These are phyloP conservation scores for Talaromyces piceae DNA, from an alignment of 2,329 filamentous ascomycete genomes.

Conservation along the genomic window DNA sequence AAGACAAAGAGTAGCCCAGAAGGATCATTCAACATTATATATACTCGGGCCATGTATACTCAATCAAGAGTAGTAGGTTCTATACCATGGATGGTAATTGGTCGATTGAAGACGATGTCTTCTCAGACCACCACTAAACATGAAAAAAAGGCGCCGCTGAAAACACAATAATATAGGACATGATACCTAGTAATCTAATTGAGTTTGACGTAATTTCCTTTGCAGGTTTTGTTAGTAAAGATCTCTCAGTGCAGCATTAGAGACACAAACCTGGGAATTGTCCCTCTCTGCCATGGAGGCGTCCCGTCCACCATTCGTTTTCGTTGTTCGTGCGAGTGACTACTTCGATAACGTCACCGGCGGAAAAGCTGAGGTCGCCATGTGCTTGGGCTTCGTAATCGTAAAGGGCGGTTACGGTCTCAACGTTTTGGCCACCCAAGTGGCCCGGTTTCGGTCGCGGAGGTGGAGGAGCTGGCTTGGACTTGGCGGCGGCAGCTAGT, in stretches of 20 bases:
- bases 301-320: slow-evolving; percentile 97
- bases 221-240: not conserved
- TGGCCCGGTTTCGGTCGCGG: slow-evolving; percentile 76
- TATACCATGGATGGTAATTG: not conserved
- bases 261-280: slow-evolving; percentile 77
- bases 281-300: slow-evolving; percentile 68
- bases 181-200: slow-evolving; percentile 17
- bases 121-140: not conserved
- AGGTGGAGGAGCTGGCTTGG: slow-evolving; percentile 59
- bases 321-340: slow-evolving; percentile 73
- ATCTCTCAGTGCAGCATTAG: not conserved
- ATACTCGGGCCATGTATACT: not conserved
- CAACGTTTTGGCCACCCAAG: slow-evolving; percentile 59
- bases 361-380: slow-evolving; percentile 82
- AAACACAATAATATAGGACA: not conserved
- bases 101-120: not conserved
- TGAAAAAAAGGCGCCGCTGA: not conserved
- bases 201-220: slow-evolving; percentile 38
- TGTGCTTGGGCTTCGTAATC: slow-evolving; percentile 95
- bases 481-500: slow-evolving; percentile 55
- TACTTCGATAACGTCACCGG: slow-evolving; percentile 88
- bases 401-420: slow-evolving; percentile 85
- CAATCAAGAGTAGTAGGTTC: not conserved
- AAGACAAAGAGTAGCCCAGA: not conserved
- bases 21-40: not conserved